These are phyloP conservation scores for Ophiocordyceps camponoti-saundersi DNA, from an alignment of 2,329 filamentous ascomycete genomes.

Conservation along the genomic window DNA sequence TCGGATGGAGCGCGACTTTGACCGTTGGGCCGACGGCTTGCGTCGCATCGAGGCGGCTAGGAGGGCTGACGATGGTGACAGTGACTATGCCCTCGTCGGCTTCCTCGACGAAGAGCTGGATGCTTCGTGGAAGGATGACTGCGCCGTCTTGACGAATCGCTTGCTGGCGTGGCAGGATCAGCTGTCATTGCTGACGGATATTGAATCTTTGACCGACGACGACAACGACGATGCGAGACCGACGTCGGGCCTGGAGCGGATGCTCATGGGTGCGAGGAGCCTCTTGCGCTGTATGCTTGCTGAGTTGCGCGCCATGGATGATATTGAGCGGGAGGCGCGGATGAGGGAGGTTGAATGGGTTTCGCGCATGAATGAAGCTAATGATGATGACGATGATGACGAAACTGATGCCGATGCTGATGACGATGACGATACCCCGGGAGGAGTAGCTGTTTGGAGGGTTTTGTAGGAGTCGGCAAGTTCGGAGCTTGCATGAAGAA, in stretches of 20 bases:
- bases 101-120: constrained; percentile 38
- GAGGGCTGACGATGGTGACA: constrained; percentile 14
- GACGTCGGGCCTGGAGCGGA: constrained; percentile 22
- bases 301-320: constrained; percentile 45
- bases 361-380: constrained; percentile 23
- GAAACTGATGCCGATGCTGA: constrained; percentile 22
- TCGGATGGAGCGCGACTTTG: constrained; percentile 37
- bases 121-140: constrained; percentile 40
- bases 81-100: constrained; percentile 17
- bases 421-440: constrained; percentile 16
- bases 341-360: constrained; percentile 43
- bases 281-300: constrained; percentile 41
- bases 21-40: constrained; percentile 36
- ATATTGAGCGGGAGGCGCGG: constrained; percentile 40
- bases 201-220: not conserved
- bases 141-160: constrained; percentile 30
- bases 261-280: constrained; percentile 28
- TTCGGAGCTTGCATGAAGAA: too few relatives aligned
- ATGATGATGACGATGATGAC: not conserved
- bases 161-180: constrained; percentile 36
- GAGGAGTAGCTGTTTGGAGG: constrained; percentile 32
- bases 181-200: constrained; percentile 22
- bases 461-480: constrained; percentile 8
- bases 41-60: constrained; percentile 29
- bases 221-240: constrained; percentile 10